A percentile compares a stretch with the other conserved stretches of the same genome.
Conservation (phyloP, 2,329 filamentous ascomycete genomes). For the Fonsecaea pedrosoi region DNA sequence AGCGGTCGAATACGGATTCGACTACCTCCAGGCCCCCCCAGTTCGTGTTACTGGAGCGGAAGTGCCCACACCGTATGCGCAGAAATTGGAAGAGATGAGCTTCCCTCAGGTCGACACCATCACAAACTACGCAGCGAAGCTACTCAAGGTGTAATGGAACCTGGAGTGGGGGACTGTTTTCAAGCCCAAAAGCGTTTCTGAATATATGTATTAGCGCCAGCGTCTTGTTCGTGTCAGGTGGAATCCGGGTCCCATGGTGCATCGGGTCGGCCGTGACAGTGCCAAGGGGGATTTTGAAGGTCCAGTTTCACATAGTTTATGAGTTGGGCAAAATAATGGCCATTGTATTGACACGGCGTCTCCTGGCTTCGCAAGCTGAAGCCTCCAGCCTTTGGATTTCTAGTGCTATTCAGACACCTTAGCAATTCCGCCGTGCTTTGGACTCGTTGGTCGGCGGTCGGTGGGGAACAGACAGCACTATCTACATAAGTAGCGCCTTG, state of each 20-base stretch:
- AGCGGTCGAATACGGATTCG: slow-evolving; percentile 96
- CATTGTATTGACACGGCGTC: slow-evolving; percentile 6
- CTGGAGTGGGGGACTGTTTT: slow-evolving; percentile 11
- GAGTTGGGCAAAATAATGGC: slow-evolving; percentile 8
- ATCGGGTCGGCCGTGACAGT: slow-evolving; percentile 27
- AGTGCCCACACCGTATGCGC: slow-evolving; percentile 93
- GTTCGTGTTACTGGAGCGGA: slow-evolving; percentile 95
- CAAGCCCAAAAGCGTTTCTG: slow-evolving; percentile 30
- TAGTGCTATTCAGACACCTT: background rate
- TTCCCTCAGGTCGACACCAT: slow-evolving; percentile 93
- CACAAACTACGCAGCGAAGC: slow-evolving; percentile 84
- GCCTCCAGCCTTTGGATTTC: background rate
- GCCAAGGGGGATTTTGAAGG: slow-evolving; percentile 19
- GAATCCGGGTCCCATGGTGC: slow-evolving; percentile 20
- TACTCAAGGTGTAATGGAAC: slow-evolving; percentile 72
- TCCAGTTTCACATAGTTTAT: slow-evolving; percentile 27
- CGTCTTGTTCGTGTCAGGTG: slow-evolving; percentile 28
- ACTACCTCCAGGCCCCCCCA: slow-evolving; percentile 94
- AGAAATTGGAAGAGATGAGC: slow-evolving; percentile 89
- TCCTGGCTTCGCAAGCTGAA: background rate
- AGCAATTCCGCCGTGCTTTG: background rate
- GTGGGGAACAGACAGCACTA: background rate
- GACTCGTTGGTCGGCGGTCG: background rate
- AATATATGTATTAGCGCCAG: slow-evolving; percentile 37
- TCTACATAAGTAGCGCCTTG: background rate